phyloP scores from a whole-genome alignment of 495 filamentous ascomycete genomes.

The Aspergillus taichungensis region DNA sequence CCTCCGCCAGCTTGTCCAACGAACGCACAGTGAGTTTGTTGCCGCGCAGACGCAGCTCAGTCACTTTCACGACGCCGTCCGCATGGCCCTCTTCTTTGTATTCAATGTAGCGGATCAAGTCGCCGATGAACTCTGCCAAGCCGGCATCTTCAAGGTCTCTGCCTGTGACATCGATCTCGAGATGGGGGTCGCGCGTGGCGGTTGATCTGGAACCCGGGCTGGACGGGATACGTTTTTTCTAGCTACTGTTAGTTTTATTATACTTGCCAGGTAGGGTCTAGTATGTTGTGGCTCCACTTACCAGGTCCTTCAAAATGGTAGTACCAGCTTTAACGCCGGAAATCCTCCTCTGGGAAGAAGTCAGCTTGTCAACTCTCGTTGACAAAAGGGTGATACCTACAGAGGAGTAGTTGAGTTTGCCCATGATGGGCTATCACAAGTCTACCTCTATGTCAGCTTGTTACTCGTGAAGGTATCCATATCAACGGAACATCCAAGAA shows the following conservation, averaged over 20 bases:
- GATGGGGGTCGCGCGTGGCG: conserved; percentile 26
- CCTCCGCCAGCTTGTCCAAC: conserved; percentile 27
- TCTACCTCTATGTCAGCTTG: no score
- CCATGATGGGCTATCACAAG: conserved; percentile 17
- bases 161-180: conserved; percentile 40
- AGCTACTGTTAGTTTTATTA: background rate
- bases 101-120: conserved; percentile 27
- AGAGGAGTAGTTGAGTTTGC: conserved; percentile 30
- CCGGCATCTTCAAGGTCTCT: conserved; percentile 38
- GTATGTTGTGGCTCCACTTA: conserved; percentile 13
- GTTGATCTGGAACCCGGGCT: conserved; percentile 18
- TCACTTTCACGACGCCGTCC: conserved; percentile 26
- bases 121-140: conserved; percentile 29
- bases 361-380: background rate
- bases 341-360: conserved; percentile 26
- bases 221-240: conserved; percentile 35
- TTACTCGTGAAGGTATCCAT: no score
- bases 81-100: conserved; percentile 21
- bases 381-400: conserved; percentile 11
- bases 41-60: conserved; percentile 36
- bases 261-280: conserved; percentile 4
- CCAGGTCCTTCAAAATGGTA: conserved; percentile 36
- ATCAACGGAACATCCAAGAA: no score
- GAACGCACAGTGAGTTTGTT: conserved; percentile 32
- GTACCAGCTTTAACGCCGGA: conserved; percentile 37